A percentile compares a stretch with the other conserved stretches of the same genome.
Evolutionary conservation across 768 basidiomycete species (phyloP).

Genomic region (Macrolepiota fuliginosa): DNA sequence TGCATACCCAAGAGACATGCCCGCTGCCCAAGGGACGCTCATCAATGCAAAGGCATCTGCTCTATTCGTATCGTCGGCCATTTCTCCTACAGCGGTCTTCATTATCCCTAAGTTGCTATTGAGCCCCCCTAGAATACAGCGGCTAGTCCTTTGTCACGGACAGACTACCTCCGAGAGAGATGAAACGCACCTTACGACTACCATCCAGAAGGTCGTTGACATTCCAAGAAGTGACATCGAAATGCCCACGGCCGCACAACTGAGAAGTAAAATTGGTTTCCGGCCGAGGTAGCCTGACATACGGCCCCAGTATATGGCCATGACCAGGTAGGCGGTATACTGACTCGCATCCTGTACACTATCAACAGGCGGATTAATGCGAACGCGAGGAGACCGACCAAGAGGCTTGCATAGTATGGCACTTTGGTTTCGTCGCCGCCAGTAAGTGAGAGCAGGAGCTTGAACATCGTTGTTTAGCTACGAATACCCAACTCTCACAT

Average conservation of each 20-base stretch:
- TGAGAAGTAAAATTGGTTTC: constrained; percentile 46
- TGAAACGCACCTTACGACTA: not conserved
- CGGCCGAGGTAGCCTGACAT: constrained; percentile 47
- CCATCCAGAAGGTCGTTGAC: constrained; percentile 28
- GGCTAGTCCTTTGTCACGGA: constrained; percentile 14
- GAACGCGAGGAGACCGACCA: constrained; percentile 23
- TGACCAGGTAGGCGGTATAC: constrained; percentile 45
- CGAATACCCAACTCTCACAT: constrained; percentile 36
- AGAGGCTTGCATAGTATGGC: constrained; percentile 55
- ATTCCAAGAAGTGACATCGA: constrained; percentile 48
- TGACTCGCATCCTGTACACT: constrained; percentile 47
- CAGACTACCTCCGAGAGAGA: not conserved
- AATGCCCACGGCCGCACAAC: constrained; percentile 40
- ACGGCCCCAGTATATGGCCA: constrained; percentile 51
- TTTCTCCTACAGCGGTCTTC: constrained; percentile 44
- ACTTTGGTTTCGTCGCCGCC: constrained; percentile 48
- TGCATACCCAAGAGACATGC: constrained; percentile 33
- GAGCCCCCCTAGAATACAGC: constrained; percentile 55
- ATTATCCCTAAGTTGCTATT: constrained; percentile 55
- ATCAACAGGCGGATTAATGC: not conserved
- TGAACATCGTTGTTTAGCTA: not conserved
- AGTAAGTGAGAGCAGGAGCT: constrained; percentile 42
- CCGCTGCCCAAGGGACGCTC: constrained; percentile 38
- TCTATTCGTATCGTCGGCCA: constrained; percentile 38
- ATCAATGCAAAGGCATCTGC: constrained; percentile 38